A percentile compares a stretch with the other conserved stretches of the same genome.
phyloP scores from a whole-genome alignment of 2,329 filamentous ascomycete species.

The Chaetomium globosum region DNA sequence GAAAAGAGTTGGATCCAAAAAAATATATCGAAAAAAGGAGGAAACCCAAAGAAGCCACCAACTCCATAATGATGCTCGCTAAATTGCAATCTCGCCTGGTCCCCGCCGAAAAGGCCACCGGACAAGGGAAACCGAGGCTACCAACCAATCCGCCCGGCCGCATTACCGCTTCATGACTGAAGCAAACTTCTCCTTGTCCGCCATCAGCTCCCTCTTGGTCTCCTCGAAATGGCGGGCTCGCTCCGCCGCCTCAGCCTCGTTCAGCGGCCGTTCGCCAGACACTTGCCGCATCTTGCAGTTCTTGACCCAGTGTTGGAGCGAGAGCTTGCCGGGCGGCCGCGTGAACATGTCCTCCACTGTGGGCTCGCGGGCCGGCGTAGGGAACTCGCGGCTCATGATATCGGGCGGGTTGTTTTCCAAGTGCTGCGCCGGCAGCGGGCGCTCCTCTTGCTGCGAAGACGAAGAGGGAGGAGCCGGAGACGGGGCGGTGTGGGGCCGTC shows the following conservation, averaged over 20 bases:
- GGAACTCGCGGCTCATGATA: slow-evolving; percentile 46
- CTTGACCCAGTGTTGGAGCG: slow-evolving; percentile 46
- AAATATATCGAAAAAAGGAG: background rate
- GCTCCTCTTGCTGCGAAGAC: background rate
- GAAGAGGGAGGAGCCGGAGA: background rate
- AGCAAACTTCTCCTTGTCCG: slow-evolving; percentile 40
- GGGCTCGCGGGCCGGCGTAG: slow-evolving; percentile 46
- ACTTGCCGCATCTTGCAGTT: slow-evolving; percentile 31
- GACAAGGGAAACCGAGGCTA: background rate
- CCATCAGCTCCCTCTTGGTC: slow-evolving; percentile 52
- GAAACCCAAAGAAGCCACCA: background rate
- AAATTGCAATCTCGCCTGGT: background rate
- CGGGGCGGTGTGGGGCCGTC: slow-evolving; percentile 8
- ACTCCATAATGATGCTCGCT: slow-evolving; percentile 12
- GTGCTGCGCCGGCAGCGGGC: slow-evolving; percentile 16
- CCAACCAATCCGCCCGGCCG: background rate
- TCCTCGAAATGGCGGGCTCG: slow-evolving; percentile 49
- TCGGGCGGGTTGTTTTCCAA: slow-evolving; percentile 34
- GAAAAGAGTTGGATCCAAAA: background rate
- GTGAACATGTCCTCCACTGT: slow-evolving; percentile 49
- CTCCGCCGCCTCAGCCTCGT: slow-evolving; percentile 38
- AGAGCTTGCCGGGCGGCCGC: slow-evolving; percentile 46
- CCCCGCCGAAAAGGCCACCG: background rate
- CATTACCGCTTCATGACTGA: background rate
- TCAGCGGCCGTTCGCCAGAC: background rate